phyloP scores from a whole-genome alignment of 2,329 filamentous ascomycete genomes.

The Neophaeococcomyces aloes region DNA sequence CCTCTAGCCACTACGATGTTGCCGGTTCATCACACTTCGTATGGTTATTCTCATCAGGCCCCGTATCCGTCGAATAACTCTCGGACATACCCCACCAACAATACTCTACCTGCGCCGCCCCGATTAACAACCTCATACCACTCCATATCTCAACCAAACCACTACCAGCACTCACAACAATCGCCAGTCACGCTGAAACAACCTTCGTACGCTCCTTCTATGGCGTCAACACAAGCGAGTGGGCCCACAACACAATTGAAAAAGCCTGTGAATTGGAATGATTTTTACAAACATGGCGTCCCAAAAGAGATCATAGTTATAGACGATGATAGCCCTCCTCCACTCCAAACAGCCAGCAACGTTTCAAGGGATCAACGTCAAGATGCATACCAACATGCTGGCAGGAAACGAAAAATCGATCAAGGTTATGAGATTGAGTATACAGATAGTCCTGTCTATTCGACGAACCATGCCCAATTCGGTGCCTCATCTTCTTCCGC shows the following conservation, averaged over 20 bases:
- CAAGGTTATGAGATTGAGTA: slow-evolving; percentile 60
- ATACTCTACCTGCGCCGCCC: slow-evolving; percentile 30
- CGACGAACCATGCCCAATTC: slow-evolving; percentile 61
- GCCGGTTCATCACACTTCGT: slow-evolving; percentile 56
- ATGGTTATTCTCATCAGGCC: slow-evolving; percentile 50
- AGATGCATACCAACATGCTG: slow-evolving; percentile 24
- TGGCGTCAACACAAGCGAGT: slow-evolving; percentile 30
- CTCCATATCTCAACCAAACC: slow-evolving; percentile 30
- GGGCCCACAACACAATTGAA: slow-evolving; percentile 33
- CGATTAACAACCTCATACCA: slow-evolving; percentile 34
- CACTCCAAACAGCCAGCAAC: slow-evolving; percentile 26
- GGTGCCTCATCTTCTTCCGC: slow-evolving; percentile 56
- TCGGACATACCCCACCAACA: slow-evolving; percentile 40
- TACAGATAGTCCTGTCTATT: slow-evolving; percentile 60
- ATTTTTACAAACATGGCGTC: slow-evolving; percentile 72
- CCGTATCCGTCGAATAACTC: slow-evolving; percentile 45
- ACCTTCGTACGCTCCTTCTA: slow-evolving; percentile 29
- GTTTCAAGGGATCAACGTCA: slow-evolving; percentile 11
- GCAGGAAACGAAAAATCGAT: slow-evolving; percentile 62
- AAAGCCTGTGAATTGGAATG: slow-evolving; percentile 62
- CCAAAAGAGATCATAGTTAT: slow-evolving; percentile 82
- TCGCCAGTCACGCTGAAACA: slow-evolving; percentile 25
- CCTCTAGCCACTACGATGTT: slow-evolving; percentile 65
- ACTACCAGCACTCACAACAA: slow-evolving; percentile 18
- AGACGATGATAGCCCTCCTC: slow-evolving; percentile 55